A percentile compares a stretch with the other conserved stretches of the same genome.
Conservation (phyloP, 208 protist species). For the Borovskyia barvae region DNA sequence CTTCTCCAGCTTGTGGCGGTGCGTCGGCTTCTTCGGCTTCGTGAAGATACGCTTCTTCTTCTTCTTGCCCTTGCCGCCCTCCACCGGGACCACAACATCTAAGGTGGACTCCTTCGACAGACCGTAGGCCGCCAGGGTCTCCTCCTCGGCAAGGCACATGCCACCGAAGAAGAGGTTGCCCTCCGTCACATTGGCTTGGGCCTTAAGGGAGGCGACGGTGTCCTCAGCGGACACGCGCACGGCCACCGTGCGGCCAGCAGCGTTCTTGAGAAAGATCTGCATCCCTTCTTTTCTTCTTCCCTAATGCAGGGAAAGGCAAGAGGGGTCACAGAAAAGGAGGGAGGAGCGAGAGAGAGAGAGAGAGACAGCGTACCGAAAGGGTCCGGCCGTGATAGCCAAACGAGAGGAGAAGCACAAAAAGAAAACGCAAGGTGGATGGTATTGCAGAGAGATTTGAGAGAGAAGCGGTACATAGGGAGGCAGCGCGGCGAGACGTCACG, state of each 20-base stretch:
- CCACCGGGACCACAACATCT: constrained; percentile 83
- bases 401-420: too few species aligned
- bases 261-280: constrained; percentile 93
- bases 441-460: too few species aligned
- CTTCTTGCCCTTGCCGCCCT: constrained; percentile 96
- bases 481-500: too few species aligned
- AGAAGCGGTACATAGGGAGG: too few species aligned
- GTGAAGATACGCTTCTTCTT: constrained; percentile 99
- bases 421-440: too few species aligned
- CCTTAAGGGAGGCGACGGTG: constrained; percentile 80
- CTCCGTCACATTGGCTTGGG: constrained; percentile 62
- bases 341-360: not conserved
- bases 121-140: constrained; percentile 59
- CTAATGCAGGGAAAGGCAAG: not conserved
- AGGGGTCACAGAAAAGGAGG: not conserved
- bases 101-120: constrained; percentile 87
- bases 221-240: constrained; percentile 77
- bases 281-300: constrained; percentile 49
- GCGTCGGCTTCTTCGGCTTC: constrained; percentile 98
- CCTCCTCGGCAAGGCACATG: constrained; percentile 74
- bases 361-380: not conserved
- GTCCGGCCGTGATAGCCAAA: too few species aligned
- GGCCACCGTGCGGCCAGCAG: constrained; percentile 84
- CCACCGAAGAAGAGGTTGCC: constrained; percentile 89
- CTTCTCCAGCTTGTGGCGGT: constrained; percentile 99